Percentiles rank a stretch among this genome's conserved stretches.
Evolutionary conservation across 106 monocot species (phyloP).

Genomic region (Ottelia alismoides): DNA sequence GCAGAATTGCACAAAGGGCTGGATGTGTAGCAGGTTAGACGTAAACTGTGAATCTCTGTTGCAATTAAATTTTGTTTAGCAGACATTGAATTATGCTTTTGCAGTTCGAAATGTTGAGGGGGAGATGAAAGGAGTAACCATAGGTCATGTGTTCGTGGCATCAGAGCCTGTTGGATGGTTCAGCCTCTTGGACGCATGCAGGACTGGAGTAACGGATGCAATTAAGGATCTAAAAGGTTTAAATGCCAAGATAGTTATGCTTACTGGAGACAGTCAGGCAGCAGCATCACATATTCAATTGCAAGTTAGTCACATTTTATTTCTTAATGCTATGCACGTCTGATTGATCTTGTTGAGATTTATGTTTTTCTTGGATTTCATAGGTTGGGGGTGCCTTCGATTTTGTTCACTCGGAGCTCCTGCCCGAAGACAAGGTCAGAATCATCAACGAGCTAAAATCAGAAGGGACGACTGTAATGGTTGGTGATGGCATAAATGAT

Average conservation of each 20-base stretch:
- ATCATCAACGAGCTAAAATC: constrained; percentile 52
- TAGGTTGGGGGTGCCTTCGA: constrained; percentile 53
- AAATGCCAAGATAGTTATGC: constrained; percentile 64
- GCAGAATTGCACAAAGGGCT: constrained; percentile 61
- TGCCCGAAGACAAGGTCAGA: constrained; percentile 71
- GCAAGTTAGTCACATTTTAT: constrained; percentile 28
- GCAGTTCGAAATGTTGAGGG: constrained; percentile 27
- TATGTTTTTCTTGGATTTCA: not conserved
- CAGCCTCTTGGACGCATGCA: constrained; percentile 62
- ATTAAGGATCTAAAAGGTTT: constrained; percentile 44
- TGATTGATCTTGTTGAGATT: not conserved
- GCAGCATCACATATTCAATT: constrained; percentile 61
- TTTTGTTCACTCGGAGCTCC: constrained; percentile 62
- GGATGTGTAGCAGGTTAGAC: constrained; percentile 48
- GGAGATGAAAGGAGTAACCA: constrained; percentile 45
- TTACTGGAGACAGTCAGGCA: constrained; percentile 73
- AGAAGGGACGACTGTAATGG: constrained; percentile 53
- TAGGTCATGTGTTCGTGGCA: constrained; percentile 50
- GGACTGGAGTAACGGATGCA: constrained; percentile 63
- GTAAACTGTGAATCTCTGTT: too few species aligned
- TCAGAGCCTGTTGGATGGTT: constrained; percentile 38
- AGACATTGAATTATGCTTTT: too few species aligned
- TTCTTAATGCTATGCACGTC: too few species aligned
- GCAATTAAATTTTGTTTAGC: too few species aligned
- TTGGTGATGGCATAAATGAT: constrained; percentile 96